Conservation (phyloP, 129 eudicot genomes). For the Dittrichia graveolens region DNA sequence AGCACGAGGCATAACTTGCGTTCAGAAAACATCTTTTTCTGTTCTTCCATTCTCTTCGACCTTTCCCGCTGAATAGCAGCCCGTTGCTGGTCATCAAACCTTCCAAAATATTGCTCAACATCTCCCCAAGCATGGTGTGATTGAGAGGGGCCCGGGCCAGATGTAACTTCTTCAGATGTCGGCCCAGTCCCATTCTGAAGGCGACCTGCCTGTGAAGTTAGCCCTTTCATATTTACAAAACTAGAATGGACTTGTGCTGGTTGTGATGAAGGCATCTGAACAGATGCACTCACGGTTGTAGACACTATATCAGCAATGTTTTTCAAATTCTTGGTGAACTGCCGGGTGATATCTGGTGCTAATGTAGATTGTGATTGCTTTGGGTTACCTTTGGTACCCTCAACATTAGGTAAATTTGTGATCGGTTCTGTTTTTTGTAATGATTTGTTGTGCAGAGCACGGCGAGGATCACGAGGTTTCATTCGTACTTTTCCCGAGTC, state of each 20-base stretch:
- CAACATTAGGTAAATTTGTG: slow-evolving; percentile 33
- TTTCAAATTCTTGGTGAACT: slow-evolving; percentile 76
- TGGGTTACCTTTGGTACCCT: slow-evolving; percentile 36
- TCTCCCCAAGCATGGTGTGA: slow-evolving; percentile 64
- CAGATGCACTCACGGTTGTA: slow-evolving; percentile 40
- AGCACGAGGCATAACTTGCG: slow-evolving; percentile 90
- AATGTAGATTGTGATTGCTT: slow-evolving; percentile 38
- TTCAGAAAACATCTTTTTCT: slow-evolving; percentile 85
- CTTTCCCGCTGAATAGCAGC: slow-evolving; percentile 97
- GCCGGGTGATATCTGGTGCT: slow-evolving; percentile 72
- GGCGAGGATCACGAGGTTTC: slow-evolving; percentile 99
- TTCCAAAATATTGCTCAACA: slow-evolving; percentile 81
- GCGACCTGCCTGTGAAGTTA: slow-evolving; percentile 40
- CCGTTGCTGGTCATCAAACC: slow-evolving; percentile 83
- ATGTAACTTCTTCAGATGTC: slow-evolving; percentile 53
- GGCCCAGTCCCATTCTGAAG: slow-evolving; percentile 36
- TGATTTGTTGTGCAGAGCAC: slow-evolving; percentile 60
- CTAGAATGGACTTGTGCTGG: slow-evolving; percentile 50
- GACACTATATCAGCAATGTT: slow-evolving; percentile 79
- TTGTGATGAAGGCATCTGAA: slow-evolving; percentile 51
- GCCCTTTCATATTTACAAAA: slow-evolving; percentile 44
- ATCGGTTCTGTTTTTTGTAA: slow-evolving; percentile 40
- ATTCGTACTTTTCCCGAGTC: slow-evolving; percentile 68
- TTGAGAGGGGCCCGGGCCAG: slow-evolving; percentile 51
- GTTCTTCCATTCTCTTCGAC: slow-evolving; percentile 88